A percentile compares a stretch with the other conserved stretches of the same genome.
Evolutionary conservation across 805 yeast genomes (phyloP).

Genomic region (Alloascoidea hylecoeti): DNA sequence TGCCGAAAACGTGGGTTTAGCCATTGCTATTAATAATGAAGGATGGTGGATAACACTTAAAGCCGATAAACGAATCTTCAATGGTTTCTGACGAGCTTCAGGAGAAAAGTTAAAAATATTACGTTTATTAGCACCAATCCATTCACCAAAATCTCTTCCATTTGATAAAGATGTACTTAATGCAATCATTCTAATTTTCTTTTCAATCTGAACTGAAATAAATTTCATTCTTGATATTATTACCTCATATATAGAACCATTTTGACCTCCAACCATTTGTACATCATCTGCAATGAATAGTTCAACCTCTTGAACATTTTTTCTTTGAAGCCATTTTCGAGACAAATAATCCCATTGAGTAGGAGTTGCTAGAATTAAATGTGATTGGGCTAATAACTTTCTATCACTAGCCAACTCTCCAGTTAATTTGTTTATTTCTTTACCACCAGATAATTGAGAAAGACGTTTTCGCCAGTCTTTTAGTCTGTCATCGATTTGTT

Average conservation of each 20-base stretch:
- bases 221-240: conserved; percentile 59
- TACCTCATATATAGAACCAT: conserved; percentile 57
- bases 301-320: conserved; percentile 49
- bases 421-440: conserved; percentile 38
- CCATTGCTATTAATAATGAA: conserved; percentile 35
- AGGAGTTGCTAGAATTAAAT: conserved; percentile 68
- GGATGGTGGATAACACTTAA: conserved; percentile 33
- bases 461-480: conserved; percentile 41
- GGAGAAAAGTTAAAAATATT: conserved; percentile 62
- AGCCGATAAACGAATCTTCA: conserved; percentile 39
- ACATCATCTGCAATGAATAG: conserved; percentile 61
- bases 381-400: conserved; percentile 39
- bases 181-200: conserved; percentile 47
- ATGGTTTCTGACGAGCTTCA: conserved; percentile 35
- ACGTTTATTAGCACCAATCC: conserved; percentile 61
- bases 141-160: conserved; percentile 67
- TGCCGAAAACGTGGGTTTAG: conserved; percentile 28
- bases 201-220: conserved; percentile 52
- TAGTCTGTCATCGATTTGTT: conserved; percentile 29
- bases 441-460: conserved; percentile 37
- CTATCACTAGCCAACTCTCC: conserved; percentile 45
- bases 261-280: conserved; percentile 47
- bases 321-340: conserved; percentile 73
- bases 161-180: conserved; percentile 58
- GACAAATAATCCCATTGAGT: conserved; percentile 60